Percentiles rank a stretch among this genome's conserved stretches.
These are phyloP conservation scores for Oryza meridionalis DNA, from an alignment of 176 grass and related monocot genomes.

Conservation along the genomic window DNA sequence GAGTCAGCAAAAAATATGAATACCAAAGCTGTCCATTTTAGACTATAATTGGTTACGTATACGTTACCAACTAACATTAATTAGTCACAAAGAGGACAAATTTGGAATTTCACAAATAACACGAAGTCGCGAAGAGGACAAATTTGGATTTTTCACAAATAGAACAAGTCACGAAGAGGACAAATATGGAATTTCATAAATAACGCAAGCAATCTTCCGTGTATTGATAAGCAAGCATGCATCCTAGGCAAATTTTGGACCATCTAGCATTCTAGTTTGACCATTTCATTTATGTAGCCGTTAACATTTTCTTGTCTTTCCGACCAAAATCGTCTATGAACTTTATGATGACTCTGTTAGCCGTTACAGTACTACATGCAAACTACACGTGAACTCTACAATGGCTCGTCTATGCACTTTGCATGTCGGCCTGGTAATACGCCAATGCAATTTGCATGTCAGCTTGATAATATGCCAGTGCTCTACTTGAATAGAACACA, in stretches of 20 bases:
- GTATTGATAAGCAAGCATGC: neutral
- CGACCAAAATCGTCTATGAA: neutral
- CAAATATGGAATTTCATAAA: too few species aligned
- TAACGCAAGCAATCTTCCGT: neutral
- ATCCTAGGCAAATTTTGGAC: neutral
- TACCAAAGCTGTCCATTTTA: neutral
- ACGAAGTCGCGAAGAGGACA: neutral
- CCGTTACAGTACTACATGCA: neutral
- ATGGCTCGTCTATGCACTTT: neutral
- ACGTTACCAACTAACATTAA: neutral
- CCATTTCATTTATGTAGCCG: neutral
- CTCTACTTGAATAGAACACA: neutral
- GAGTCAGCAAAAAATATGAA: conserved; percentile 18
- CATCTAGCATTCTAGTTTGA: neutral
- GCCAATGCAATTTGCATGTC: neutral
- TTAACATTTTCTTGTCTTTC: neutral
- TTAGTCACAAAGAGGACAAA: neutral
- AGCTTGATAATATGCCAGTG: neutral
- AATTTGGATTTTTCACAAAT: too few species aligned
- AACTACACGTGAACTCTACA: neutral
- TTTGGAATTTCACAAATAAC: too few species aligned
- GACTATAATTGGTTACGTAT: neutral
- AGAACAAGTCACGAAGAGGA: neutral
- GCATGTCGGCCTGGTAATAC: neutral
- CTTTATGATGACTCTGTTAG: neutral